Percentiles rank a stretch among this genome's conserved stretches.
phyloP scores from a whole-genome alignment of 768 basidiomycete genomes.

The Hygrophorus pudorinus region DNA sequence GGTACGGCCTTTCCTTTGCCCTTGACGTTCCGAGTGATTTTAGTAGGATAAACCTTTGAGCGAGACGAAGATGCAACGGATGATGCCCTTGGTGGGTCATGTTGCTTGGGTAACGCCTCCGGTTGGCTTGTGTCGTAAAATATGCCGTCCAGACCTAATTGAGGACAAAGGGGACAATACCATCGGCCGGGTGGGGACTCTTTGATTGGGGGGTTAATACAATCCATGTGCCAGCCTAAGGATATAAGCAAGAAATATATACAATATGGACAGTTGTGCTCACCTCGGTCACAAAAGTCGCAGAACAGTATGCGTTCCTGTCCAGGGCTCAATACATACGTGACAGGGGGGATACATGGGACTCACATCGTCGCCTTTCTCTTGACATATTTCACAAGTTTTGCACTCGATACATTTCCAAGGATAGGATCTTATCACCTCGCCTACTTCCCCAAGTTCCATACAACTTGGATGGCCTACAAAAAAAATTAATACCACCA shows the following conservation, averaged over 20 bases:
- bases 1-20: constrained; percentile 23
- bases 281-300: constrained; percentile 89
- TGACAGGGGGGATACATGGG: constrained; percentile 4
- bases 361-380: constrained; percentile 86
- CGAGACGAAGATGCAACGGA: constrained; percentile 37
- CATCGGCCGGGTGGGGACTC: constrained; percentile 68
- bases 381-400: constrained; percentile 76
- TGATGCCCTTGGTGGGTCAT: constrained; percentile 17
- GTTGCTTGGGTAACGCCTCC: constrained; percentile 4
- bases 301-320: constrained; percentile 83
- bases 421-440: constrained; percentile 56
- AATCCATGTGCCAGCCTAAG: constrained; percentile 78
- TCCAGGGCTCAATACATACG: constrained; percentile 3
- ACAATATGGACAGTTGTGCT: constrained; percentile 10
- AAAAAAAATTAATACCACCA: constrained; percentile 6
- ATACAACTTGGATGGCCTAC: constrained; percentile 86
- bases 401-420: constrained; percentile 94
- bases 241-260: not conserved
- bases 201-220: constrained; percentile 61
- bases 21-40: constrained; percentile 18
- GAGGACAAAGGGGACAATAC: constrained; percentile 61
- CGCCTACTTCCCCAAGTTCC: constrained; percentile 45
- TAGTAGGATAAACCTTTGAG: constrained; percentile 6
- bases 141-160: constrained; percentile 16
- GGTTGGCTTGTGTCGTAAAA: not conserved